phyloP scores from a whole-genome alignment of 768 basidiomycete genomes.

The Tulasnella sp. region DNA sequence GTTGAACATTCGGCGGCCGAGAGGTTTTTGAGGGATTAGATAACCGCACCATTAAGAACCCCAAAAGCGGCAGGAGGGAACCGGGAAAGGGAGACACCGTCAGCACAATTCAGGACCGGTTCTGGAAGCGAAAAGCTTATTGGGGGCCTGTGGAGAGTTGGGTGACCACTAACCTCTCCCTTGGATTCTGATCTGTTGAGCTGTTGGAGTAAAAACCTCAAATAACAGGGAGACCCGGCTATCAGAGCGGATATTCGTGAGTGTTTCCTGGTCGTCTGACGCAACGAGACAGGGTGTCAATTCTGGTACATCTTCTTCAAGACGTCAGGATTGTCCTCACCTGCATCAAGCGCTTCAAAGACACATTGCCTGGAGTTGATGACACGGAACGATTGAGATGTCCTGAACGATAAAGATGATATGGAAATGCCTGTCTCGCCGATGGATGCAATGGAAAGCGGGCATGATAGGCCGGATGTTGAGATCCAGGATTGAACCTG shows the following conservation, averaged over 20 bases:
- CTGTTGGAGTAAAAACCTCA: slow-evolving; percentile 9
- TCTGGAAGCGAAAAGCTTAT: neutral
- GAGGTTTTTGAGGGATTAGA: slow-evolving; percentile 6
- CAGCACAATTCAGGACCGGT: neutral
- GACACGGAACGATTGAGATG: slow-evolving; percentile 14
- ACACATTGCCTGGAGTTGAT: slow-evolving; percentile 10
- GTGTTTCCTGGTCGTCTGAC: slow-evolving; percentile 9
- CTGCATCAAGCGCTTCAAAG: slow-evolving; percentile 2
- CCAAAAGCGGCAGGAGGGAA: neutral
- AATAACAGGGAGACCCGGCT: slow-evolving; percentile 13
- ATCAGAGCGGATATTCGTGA: slow-evolving; percentile 10
- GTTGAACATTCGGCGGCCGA: neutral
- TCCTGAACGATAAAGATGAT: slow-evolving; percentile 4
- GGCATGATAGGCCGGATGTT: slow-evolving; percentile 3
- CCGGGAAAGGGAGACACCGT: neutral
- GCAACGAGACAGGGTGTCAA: neutral
- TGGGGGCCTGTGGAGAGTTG: slow-evolving; percentile 1
- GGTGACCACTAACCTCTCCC: slow-evolving; percentile 9
- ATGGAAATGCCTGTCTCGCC: slow-evolving; percentile 3
- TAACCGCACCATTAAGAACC: neutral
- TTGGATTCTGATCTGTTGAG: slow-evolving; percentile 12
- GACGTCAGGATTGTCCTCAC: neutral
- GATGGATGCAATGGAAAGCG: slow-evolving; percentile 11
- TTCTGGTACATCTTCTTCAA: neutral
- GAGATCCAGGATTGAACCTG: slow-evolving; percentile 8